Evolutionary conservation across 305 asterid species (phyloP).

Genomic region (Petunia hybrid): DNA sequence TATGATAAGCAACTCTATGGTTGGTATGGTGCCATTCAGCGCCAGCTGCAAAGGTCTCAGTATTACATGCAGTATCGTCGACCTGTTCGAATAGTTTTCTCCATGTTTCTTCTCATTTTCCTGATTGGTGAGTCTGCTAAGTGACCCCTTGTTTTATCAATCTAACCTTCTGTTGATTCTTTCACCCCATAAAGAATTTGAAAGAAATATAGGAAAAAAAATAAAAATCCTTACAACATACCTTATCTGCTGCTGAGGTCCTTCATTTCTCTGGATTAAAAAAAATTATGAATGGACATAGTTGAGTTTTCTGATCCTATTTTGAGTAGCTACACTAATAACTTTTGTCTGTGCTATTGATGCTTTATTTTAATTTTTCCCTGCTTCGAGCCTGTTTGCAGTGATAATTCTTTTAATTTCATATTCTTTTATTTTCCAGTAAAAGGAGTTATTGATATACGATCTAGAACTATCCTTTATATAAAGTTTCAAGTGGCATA

Average conservation of each 20-base stretch:
- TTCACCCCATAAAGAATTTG: neutral
- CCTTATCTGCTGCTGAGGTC: neutral
- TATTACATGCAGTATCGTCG: conserved; percentile 83
- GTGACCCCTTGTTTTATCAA: conserved; percentile 23
- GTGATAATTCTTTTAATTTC: conserved; percentile 10
- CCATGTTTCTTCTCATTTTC: conserved; percentile 61
- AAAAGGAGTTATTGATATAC: neutral
- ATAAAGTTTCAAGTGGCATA: neutral
- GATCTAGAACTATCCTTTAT: neutral
- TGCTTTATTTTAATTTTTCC: neutral
- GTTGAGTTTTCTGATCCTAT: conserved; percentile 9
- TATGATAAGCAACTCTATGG: conserved; percentile 77
- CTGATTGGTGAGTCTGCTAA: conserved; percentile 73
- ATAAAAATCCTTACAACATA: neutral
- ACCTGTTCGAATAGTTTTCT: conserved; percentile 64
- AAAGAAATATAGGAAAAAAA: conserved; percentile 3
- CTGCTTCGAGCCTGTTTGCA: neutral
- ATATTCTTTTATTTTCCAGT: neutral
- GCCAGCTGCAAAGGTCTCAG: conserved; percentile 93
- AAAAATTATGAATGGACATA: neutral
- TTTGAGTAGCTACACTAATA: neutral
- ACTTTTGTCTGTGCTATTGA: neutral
- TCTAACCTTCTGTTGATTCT: conserved; percentile 26
- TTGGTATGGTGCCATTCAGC: conserved; percentile 81
- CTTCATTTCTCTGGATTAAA: conserved; percentile 10